phyloP scores from a whole-genome alignment of 1,139 yeast genomes.

The Yamadazyma kanchanaburiensis region DNA sequence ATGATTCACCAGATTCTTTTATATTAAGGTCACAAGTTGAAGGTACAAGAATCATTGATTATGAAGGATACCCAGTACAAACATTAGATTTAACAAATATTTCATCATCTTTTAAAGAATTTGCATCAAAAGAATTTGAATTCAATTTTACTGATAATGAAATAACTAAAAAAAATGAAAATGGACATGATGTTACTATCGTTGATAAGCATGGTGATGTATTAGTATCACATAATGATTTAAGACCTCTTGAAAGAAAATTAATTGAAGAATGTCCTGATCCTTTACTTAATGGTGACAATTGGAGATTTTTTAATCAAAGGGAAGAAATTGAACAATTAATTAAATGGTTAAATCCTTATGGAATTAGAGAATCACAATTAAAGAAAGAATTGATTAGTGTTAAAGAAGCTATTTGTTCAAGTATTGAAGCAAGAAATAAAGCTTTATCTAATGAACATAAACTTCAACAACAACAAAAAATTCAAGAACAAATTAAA shows the following conservation, averaged over 20 bases:
- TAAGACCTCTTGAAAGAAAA: constrained; percentile 57
- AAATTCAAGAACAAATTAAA: constrained; percentile 34
- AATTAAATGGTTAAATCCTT: constrained; percentile 64
- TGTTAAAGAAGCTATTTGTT: constrained; percentile 51
- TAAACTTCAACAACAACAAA: constrained; percentile 39
- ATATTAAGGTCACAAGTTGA: constrained; percentile 3
- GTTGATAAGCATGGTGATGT: constrained; percentile 46
- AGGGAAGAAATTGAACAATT: constrained; percentile 58
- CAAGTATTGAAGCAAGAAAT: constrained; percentile 59
- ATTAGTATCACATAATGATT: constrained; percentile 15
- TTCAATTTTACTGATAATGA: constrained; percentile 17
- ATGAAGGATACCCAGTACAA: constrained; percentile 11
- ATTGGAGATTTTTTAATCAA: constrained; percentile 73
- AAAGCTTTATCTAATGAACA: constrained; percentile 46
- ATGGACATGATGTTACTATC: constrained; percentile 10
- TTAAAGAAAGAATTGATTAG: constrained; percentile 60
- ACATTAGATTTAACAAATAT: constrained; percentile 16
- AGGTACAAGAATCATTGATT: constrained; percentile 5
- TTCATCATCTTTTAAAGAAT: constrained; percentile 16
- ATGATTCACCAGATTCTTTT: constrained; percentile 3
- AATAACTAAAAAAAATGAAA: constrained; percentile 13
- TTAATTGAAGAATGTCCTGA: constrained; percentile 63
- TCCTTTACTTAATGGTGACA: constrained; percentile 46
- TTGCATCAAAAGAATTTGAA: constrained; percentile 16
- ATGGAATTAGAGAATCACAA: constrained; percentile 73